Conservation (phyloP, 441 rosid genomes). For the Hura crepitans region DNA sequence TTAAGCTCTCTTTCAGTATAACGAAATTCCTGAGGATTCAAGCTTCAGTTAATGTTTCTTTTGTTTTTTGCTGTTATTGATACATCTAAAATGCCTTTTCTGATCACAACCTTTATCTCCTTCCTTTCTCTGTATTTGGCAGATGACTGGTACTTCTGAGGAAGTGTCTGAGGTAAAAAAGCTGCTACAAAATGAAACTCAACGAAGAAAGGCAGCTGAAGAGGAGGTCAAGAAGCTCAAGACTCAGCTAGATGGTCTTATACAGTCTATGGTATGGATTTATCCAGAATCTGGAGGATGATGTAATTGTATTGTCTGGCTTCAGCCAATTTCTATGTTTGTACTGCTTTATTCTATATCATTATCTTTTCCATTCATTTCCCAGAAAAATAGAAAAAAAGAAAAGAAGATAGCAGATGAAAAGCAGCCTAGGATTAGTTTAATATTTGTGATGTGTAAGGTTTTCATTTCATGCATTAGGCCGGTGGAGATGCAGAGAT, state of each 20-base stretch:
- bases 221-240: slow-evolving; percentile 67
- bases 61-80: too few species aligned
- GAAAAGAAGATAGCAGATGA: not conserved
- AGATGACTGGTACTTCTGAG: slow-evolving; percentile 49
- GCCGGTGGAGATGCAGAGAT: slow-evolving; percentile 69
- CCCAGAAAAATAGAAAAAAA: not conserved
- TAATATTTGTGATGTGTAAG: slow-evolving; percentile 21
- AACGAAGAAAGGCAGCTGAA: slow-evolving; percentile 71
- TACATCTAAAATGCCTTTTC: not conserved
- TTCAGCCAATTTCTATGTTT: slow-evolving; percentile 16
- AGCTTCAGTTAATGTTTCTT: slow-evolving; percentile 9
- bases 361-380: not conserved
- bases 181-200: slow-evolving; percentile 69
- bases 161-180: slow-evolving; percentile 56
- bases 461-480: slow-evolving; percentile 42
- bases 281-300: slow-evolving; percentile 1
- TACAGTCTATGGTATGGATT: slow-evolving; percentile 55
- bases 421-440: not conserved
- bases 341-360: not conserved
- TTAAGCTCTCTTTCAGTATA: not conserved
- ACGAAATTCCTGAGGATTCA: not conserved
- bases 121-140: slow-evolving; percentile 13
- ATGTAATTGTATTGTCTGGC: not conserved
- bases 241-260: slow-evolving; percentile 50
- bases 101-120: slow-evolving; percentile 5